Base-by-base conservation (phyloP, 73 alveolate species). In the Tetrahymena thermophila region DNA sequence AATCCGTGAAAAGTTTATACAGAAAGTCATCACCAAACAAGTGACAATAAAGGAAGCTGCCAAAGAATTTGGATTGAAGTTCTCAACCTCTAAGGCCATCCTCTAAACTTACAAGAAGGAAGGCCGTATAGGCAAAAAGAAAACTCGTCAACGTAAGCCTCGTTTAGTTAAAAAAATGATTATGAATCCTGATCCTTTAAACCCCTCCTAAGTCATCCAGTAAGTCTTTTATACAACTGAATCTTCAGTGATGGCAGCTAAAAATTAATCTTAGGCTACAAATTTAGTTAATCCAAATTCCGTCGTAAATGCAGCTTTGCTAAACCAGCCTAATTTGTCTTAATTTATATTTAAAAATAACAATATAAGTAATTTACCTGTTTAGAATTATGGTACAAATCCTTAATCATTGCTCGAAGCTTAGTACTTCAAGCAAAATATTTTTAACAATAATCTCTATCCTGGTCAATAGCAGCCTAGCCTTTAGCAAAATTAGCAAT, bases 61-160 rank as follows among this genome's bases (percentile, higher is more conserved):
- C 21, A 34, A 89, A 56, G 97, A 95, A 55, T 95, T 95, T 89
- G 97, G 97, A 85, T 55, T 95, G 21, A 95, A 95, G 94, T 95
- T 95, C 94, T 71, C 95, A 31, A 95, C 97, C 15, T 95, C 97
- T 35, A 95, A 95, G 89, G 97, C 97, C 93, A 95, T 95, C 34
- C 93, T 95, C 57, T 43, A 95, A 95, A 95, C 97, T 34, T 95
- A 85, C 94, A 85, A 94, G 55, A 95, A 84, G 85, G 97, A 95
- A 95, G 97, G 97, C 11, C 93, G 97, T 55, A 85, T 95, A 10
- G 97, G 97, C 17, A 95, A 95, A 55, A 95, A 95, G 95, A 95
- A 95, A 43, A 95, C 97, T n/a, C 56, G 97, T 9, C 43, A 95
- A 83, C 93, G 97, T 85, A 95, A 94, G 38, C 93, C 93, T 94